Evolutionary conservation across 148 eudicot species (phyloP).

Genomic region (Rhododendron ferrugineum): DNA sequence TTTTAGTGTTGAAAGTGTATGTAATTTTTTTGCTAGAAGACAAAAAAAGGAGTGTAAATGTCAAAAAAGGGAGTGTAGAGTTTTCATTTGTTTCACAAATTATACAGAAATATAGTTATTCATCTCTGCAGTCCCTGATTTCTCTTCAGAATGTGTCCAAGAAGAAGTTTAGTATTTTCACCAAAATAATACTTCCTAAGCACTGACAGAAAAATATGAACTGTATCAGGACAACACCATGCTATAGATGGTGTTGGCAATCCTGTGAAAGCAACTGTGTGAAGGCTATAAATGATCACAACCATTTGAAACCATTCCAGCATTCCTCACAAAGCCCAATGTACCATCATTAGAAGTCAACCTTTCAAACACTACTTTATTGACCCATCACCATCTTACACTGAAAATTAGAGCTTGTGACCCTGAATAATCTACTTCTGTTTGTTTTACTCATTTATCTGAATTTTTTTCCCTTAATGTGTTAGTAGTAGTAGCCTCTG

Average conservation of each 20-base stretch:
- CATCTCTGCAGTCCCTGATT: not conserved
- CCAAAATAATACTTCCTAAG: not conserved
- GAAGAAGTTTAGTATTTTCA: not conserved
- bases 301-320: not conserved
- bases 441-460: slow-evolving; percentile 12
- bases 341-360: slow-evolving; percentile 9
- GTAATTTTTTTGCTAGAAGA: too few relatives aligned
- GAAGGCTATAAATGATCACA: slow-evolving; percentile 14
- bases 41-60: too few relatives aligned
- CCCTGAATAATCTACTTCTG: slow-evolving; percentile 15
- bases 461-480: slow-evolving; percentile 10
- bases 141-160: not conserved
- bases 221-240: not conserved
- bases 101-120: not conserved
- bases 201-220: not conserved
- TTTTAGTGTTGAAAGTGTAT: too few relatives aligned
- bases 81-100: not conserved
- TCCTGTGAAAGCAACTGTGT: slow-evolving; percentile 24
- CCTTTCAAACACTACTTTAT: slow-evolving; percentile 23
- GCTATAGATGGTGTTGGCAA: slow-evolving; percentile 6
- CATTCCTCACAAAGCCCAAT: slow-evolving; percentile 22
- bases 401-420: slow-evolving; percentile 30
- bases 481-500: slow-evolving; percentile 1
- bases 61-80: too few relatives aligned
- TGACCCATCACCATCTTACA: slow-evolving; percentile 56